A percentile compares a stretch with the other conserved stretches of the same genome.
phyloP scores from a whole-genome alignment of 441 rosid genomes.

The Breynia disticha region DNA sequence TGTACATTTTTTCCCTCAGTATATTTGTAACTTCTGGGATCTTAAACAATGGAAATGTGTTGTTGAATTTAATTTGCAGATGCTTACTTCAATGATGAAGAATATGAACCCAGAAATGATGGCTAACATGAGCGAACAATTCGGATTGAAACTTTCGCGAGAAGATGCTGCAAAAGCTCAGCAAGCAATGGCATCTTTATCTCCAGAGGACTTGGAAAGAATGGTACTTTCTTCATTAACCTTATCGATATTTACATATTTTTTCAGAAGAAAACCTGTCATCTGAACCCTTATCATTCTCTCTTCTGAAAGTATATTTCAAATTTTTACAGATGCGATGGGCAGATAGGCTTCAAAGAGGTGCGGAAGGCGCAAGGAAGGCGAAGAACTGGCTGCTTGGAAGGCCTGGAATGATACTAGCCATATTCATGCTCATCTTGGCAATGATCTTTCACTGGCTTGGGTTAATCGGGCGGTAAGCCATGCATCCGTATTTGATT shows the following conservation, averaged over 20 bases:
- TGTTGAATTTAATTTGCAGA: slow-evolving; percentile 29
- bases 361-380: slow-evolving; percentile 59
- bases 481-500: neutral
- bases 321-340: slow-evolving; percentile 64
- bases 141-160: slow-evolving; percentile 63
- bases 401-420: slow-evolving; percentile 74
- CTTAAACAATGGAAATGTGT: no score
- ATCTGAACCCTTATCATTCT: neutral
- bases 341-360: slow-evolving; percentile 77
- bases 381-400: slow-evolving; percentile 88
- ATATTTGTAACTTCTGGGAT: no score
- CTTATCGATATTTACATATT: neutral
- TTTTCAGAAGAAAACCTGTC: neutral
- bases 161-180: slow-evolving; percentile 89
- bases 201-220: slow-evolving; percentile 71
- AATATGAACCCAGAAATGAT: slow-evolving; percentile 90
- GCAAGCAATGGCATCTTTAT: slow-evolving; percentile 80
- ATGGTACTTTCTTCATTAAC: slow-evolving; percentile 39
- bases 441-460: slow-evolving; percentile 70
- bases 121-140: slow-evolving; percentile 88
- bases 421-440: slow-evolving; percentile 64
- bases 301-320: neutral
- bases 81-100: slow-evolving; percentile 80
- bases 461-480: slow-evolving; percentile 62
- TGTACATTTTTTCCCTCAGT: neutral